These are phyloP conservation scores for Austroboletus niveus DNA, from an alignment of 1,284 basidiomycete species.

Conservation along the genomic window DNA sequence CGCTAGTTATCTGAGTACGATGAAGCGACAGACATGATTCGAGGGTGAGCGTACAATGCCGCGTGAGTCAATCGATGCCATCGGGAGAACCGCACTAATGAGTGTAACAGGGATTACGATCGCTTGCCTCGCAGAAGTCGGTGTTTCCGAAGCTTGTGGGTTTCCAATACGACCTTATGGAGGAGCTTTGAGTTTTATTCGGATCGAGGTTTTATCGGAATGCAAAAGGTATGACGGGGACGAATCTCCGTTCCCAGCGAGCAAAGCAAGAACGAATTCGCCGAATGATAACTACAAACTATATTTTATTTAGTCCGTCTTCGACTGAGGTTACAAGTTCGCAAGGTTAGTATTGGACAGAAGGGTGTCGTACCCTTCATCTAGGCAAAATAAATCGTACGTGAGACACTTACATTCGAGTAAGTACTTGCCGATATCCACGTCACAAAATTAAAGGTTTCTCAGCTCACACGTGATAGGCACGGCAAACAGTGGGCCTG, in stretches of 20 bases:
- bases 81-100: conserved; percentile 24
- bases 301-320: conserved; percentile 9
- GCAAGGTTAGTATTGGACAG: neutral
- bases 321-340: conserved; percentile 3
- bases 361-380: neutral
- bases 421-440: neutral
- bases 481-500: conserved; percentile 14
- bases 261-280: conserved; percentile 30
- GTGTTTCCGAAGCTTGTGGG: conserved; percentile 11
- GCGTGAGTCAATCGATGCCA: conserved; percentile 32
- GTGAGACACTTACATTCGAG: neutral
- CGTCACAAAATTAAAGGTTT: neutral
- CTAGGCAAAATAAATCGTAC: neutral
- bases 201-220: conserved; percentile 26
- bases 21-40: conserved; percentile 25
- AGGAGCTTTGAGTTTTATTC: conserved; percentile 7
- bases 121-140: conserved; percentile 14
- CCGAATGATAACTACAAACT: conserved; percentile 1
- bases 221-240: conserved; percentile 21
- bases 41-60: conserved; percentile 26
- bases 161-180: conserved; percentile 22
- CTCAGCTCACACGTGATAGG: conserved; percentile 13
- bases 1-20: conserved; percentile 17
- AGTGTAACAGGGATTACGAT: conserved; percentile 15
- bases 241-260: conserved; percentile 24